These are phyloP conservation scores for Citeromyces hawaiiensis DNA, from an alignment of 1,139 yeast species.

Conservation along the genomic window DNA sequence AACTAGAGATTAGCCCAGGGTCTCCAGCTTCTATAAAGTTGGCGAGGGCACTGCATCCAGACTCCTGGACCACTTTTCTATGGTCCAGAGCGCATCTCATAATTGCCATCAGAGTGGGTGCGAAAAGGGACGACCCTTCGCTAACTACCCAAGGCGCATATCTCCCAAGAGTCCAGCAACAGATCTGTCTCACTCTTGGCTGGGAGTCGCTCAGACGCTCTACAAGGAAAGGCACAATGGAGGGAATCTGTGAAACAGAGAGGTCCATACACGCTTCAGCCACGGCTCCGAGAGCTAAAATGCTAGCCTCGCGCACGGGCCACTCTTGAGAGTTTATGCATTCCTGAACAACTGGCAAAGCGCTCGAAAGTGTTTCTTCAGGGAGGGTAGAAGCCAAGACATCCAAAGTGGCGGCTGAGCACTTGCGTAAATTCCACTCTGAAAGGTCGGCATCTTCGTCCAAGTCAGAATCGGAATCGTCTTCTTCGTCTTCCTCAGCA, in stretches of 20 bases:
- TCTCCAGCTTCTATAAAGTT: constrained; percentile 73
- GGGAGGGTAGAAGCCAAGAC: constrained; percentile 62
- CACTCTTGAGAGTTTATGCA: constrained; percentile 60
- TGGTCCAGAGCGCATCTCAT: constrained; percentile 64
- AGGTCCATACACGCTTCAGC: constrained; percentile 76
- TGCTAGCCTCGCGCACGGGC: constrained; percentile 89
- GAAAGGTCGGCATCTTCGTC: constrained; percentile 49
- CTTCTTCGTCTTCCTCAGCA: constrained; percentile 33
- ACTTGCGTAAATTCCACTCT: constrained; percentile 87
- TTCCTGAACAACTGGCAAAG: constrained; percentile 67
- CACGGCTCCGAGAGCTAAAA: constrained; percentile 89
- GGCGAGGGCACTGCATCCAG: constrained; percentile 83
- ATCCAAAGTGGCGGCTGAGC: constrained; percentile 89
- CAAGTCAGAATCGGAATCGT: constrained; percentile 49
- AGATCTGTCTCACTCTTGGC: constrained; percentile 80
- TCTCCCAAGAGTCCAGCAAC: constrained; percentile 92
- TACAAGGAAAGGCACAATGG: constrained; percentile 73
- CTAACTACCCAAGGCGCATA: constrained; percentile 71
- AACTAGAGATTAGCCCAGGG: constrained; percentile 35
- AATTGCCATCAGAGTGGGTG: constrained; percentile 68
- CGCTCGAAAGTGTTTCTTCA: constrained; percentile 45
- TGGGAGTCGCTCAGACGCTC: constrained; percentile 65
- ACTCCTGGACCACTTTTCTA: constrained; percentile 87
- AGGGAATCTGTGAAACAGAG: constrained; percentile 62
- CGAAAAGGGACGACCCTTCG: constrained; percentile 51